Conservation (phyloP, 805 yeast species). For the Cyberlindnera samutprakarnensis region DNA sequence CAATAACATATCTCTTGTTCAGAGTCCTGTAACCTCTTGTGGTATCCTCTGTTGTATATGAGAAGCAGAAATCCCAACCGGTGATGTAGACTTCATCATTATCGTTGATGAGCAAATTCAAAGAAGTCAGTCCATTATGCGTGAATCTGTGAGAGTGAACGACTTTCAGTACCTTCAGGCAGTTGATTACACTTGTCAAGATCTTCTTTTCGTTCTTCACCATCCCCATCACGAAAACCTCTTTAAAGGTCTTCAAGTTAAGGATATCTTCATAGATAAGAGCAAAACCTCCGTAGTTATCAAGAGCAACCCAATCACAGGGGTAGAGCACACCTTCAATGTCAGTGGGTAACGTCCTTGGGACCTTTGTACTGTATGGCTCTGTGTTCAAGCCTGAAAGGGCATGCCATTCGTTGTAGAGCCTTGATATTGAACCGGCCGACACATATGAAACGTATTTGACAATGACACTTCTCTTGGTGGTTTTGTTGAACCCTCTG, state of each 20-base stretch:
- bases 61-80: slow-evolving; percentile 43
- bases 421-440: slow-evolving; percentile 15
- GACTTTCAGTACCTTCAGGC: slow-evolving; percentile 19
- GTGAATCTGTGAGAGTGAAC: slow-evolving; percentile 37
- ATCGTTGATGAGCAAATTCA: slow-evolving; percentile 30
- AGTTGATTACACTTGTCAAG: slow-evolving; percentile 16
- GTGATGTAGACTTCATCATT: slow-evolving; percentile 30
- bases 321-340: slow-evolving; percentile 17
- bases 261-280: slow-evolving; percentile 14
- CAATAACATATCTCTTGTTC: slow-evolving; percentile 31
- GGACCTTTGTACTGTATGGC: background rate
- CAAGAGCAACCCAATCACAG: slow-evolving; percentile 8
- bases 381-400: slow-evolving; percentile 11
- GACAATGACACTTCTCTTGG: slow-evolving; percentile 13
- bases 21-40: slow-evolving; percentile 33
- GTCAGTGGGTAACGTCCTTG: slow-evolving; percentile 9
- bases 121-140: slow-evolving; percentile 39
- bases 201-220: slow-evolving; percentile 12
- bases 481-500: slow-evolving; percentile 13
- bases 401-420: slow-evolving; percentile 19
- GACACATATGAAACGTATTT: slow-evolving; percentile 13
- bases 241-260: slow-evolving; percentile 13
- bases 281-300: slow-evolving; percentile 10
- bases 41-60: slow-evolving; percentile 34
- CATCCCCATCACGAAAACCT: slow-evolving; percentile 7